These are phyloP conservation scores for Mimosa bimucronata DNA, from an alignment of 306 rosid genomes.

Conservation along the genomic window DNA sequence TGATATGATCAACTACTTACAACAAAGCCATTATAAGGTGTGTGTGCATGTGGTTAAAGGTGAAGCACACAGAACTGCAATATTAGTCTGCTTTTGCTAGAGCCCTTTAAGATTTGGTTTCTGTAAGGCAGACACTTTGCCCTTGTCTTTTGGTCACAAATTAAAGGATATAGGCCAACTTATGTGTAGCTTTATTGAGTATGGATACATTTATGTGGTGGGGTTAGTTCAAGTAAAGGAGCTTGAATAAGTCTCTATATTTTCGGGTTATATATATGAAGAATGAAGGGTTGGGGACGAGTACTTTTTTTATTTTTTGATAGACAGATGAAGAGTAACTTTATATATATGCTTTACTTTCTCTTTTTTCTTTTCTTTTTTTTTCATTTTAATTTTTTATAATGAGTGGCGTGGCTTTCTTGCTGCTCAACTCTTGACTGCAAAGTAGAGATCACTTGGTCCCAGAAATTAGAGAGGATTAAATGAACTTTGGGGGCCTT, in stretches of 20 bases:
- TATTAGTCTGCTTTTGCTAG: background rate
- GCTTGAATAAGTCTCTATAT: background rate
- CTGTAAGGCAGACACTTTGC: constrained; percentile 36
- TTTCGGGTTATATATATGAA: background rate
- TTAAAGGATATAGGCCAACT: constrained; percentile 25
- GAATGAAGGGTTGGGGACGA: background rate
- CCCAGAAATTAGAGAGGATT: background rate
- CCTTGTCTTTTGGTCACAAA: constrained; percentile 13
- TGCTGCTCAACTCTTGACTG: background rate
- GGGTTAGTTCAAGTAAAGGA: background rate
- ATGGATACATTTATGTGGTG: constrained; percentile 28
- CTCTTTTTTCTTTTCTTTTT: background rate
- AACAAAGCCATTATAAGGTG: background rate
- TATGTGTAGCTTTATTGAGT: constrained; percentile 9
- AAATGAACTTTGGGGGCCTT: background rate
- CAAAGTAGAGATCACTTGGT: background rate
- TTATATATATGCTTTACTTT: background rate
- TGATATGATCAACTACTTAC: constrained; percentile 4
- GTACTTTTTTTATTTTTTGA: too few relatives aligned
- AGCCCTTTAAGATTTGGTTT: constrained; percentile 20
- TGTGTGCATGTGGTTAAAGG: constrained; percentile 17
- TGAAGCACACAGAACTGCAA: constrained; percentile 9
- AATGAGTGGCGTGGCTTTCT: background rate
- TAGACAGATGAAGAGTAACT: background rate
- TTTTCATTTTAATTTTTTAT: background rate